A percentile compares a stretch with the other conserved stretches of the same genome.
These are phyloP conservation scores for Didymellaceae sp. DNA, from an alignment of 2,329 filamentous ascomycete genomes.

Conservation along the genomic window DNA sequence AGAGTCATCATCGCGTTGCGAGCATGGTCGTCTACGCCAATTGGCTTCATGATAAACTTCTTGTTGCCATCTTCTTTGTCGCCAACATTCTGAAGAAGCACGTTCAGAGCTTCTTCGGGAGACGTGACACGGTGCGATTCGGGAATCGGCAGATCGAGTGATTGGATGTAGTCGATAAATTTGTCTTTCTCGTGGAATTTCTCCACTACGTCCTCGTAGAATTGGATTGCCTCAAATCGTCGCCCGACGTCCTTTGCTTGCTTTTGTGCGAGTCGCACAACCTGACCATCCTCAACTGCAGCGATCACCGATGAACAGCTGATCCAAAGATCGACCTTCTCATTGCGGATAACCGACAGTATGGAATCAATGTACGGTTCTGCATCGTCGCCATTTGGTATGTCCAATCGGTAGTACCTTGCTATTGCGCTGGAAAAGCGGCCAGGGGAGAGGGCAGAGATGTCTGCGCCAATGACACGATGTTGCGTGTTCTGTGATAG, in stretches of 20 bases:
- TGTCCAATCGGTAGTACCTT: constrained; percentile 60
- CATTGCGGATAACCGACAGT: constrained; percentile 63
- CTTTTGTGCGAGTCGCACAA: constrained; percentile 58
- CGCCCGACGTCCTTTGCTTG: constrained; percentile 58
- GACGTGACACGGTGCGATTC: constrained; percentile 61
- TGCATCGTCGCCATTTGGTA: constrained; percentile 42
- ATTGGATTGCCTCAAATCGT: constrained; percentile 68
- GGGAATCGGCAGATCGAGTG: constrained; percentile 51
- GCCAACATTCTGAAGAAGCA: constrained; percentile 51
- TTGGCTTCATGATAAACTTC: constrained; percentile 71
- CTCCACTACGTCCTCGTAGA: constrained; percentile 62
- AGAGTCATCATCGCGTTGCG: constrained; percentile 67
- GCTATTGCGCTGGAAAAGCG: constrained; percentile 65
- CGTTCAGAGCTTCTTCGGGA: constrained; percentile 58
- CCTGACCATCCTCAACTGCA: constrained; percentile 70
- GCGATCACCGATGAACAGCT: constrained; percentile 73
- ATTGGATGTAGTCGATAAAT: constrained; percentile 66
- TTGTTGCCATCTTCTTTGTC: constrained; percentile 30
- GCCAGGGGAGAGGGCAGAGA: constrained; percentile 48
- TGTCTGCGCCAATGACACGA: constrained; percentile 74
- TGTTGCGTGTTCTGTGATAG: constrained; percentile 69
- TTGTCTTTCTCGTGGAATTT: constrained; percentile 69
- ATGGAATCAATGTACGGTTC: constrained; percentile 64
- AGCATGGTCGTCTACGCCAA: constrained; percentile 66
- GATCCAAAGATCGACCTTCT: constrained; percentile 74